A percentile compares a stretch with the other conserved stretches of the same genome.
Conservation (phyloP, 2,329 filamentous ascomycete species). For the Talaromyces sp. region DNA sequence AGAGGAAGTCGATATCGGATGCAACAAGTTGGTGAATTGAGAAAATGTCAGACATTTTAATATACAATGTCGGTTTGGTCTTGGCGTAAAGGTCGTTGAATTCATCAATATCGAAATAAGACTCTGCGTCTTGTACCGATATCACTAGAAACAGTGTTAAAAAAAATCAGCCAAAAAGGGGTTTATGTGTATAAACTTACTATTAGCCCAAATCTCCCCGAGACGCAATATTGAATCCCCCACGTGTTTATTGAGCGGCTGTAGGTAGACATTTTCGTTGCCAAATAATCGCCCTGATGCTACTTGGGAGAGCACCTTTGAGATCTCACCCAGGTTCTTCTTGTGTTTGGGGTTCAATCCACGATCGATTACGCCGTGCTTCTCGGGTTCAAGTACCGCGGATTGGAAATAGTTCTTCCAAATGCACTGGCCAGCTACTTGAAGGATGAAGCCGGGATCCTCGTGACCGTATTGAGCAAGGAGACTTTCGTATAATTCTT, state of each 20-base stretch:
- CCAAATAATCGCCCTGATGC: constrained; percentile 86
- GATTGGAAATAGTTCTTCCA: constrained; percentile 94
- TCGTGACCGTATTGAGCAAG: constrained; percentile 74
- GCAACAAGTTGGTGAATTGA: constrained; percentile 87
- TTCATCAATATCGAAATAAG: constrained; percentile 95
- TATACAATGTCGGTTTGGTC: constrained; percentile 96
- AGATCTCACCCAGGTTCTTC: constrained; percentile 82
- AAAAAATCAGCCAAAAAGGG: constrained; percentile 11
- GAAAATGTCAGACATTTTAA: constrained; percentile 97
- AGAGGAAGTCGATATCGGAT: constrained; percentile 70
- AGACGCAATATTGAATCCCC: constrained; percentile 77
- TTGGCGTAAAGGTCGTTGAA: constrained; percentile 97
- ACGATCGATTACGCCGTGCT: constrained; percentile 87
- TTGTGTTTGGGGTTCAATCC: constrained; percentile 86
- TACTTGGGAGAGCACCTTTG: constrained; percentile 86
- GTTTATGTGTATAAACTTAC: constrained; percentile 33
- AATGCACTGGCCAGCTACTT: constrained; percentile 82
- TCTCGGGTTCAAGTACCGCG: constrained; percentile 81
- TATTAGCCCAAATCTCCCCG: constrained; percentile 64
- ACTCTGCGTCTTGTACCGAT: constrained; percentile 77
- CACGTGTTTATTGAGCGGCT: constrained; percentile 89
- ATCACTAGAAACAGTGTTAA: constrained; percentile 55
- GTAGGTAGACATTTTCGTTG: constrained; percentile 89
- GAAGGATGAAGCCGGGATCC: constrained; percentile 68
- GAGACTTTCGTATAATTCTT: constrained; percentile 77